Percentiles rank a stretch among this genome's conserved stretches.
Evolutionary conservation across 768 basidiomycete genomes (phyloP).

Genomic region (Tephrocybe sp.): DNA sequence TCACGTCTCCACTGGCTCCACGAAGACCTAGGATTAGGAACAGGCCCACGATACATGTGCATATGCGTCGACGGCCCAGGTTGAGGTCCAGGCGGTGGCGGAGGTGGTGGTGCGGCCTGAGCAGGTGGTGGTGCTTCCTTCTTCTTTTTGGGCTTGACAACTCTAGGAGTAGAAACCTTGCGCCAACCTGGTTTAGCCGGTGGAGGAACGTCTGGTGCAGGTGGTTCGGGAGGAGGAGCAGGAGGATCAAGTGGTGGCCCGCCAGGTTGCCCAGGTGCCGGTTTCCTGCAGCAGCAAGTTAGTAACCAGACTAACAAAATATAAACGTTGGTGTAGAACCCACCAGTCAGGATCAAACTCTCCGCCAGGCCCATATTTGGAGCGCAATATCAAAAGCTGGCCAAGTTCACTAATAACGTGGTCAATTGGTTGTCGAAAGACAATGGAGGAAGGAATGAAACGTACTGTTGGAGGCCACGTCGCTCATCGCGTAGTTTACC

Average conservation of each 20-base stretch:
- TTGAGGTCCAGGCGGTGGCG: slow-evolving; percentile 15
- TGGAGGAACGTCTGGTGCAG: slow-evolving; percentile 40
- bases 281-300: slow-evolving; percentile 34
- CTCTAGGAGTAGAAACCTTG: slow-evolving; percentile 37
- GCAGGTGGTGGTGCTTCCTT: slow-evolving; percentile 36
- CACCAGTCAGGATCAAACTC: slow-evolving; percentile 85
- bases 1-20: slow-evolving; percentile 71
- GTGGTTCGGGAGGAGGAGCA: slow-evolving; percentile 22
- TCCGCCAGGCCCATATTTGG: slow-evolving; percentile 82
- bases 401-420: slow-evolving; percentile 64
- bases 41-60: slow-evolving; percentile 20
- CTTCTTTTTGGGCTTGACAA: slow-evolving; percentile 44
- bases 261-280: slow-evolving; percentile 39
- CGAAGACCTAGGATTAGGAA: slow-evolving; percentile 47
- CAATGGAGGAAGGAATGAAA: slow-evolving; percentile 16
- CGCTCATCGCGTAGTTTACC: slow-evolving; percentile 80
- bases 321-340: slow-evolving; percentile 9
- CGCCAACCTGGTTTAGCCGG: slow-evolving; percentile 61
- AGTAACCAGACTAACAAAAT: background rate
- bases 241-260: slow-evolving; percentile 39
- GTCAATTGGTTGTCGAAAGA: background rate
- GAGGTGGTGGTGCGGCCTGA: slow-evolving; percentile 23
- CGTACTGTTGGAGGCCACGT: slow-evolving; percentile 75
- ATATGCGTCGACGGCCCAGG: slow-evolving; percentile 13
- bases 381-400: slow-evolving; percentile 61